Evolutionary conservation across 2,329 filamentous ascomycete species (phyloP).

Genomic region (Ascochyta rabiei): DNA sequence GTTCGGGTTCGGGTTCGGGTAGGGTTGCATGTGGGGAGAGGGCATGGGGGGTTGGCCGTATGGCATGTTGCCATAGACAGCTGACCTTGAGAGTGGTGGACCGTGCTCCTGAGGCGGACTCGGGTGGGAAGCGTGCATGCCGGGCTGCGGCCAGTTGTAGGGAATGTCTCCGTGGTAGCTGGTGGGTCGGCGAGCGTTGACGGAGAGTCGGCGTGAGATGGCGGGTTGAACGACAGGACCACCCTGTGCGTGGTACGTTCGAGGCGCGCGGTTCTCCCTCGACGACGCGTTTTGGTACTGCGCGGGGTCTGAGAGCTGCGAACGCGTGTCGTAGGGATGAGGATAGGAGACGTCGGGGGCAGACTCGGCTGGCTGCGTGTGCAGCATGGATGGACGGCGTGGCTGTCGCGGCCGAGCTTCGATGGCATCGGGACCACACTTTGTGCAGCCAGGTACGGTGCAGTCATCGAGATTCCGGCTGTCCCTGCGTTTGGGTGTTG

Average conservation of each 20-base stretch:
- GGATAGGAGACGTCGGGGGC: slow-evolving; percentile 37
- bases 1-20: slow-evolving; percentile 9
- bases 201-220: slow-evolving; percentile 34
- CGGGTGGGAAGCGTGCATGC: slow-evolving; percentile 31
- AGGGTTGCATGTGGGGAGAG: slow-evolving; percentile 16
- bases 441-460: slow-evolving; percentile 42
- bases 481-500: slow-evolving; percentile 16
- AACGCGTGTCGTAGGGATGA: slow-evolving; percentile 27
- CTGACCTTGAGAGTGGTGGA: slow-evolving; percentile 42
- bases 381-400: slow-evolving; percentile 17
- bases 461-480: slow-evolving; percentile 34
- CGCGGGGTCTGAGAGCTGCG: slow-evolving; percentile 41
- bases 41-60: slow-evolving; percentile 4
- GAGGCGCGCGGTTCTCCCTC: slow-evolving; percentile 31
- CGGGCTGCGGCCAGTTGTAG: slow-evolving; percentile 24
- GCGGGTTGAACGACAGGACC: slow-evolving; percentile 38
- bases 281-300: slow-evolving; percentile 35
- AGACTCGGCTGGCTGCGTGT: slow-evolving; percentile 28
- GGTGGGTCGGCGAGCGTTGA: slow-evolving; percentile 34
- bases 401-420: slow-evolving; percentile 22
- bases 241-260: slow-evolving; percentile 28
- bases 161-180: slow-evolving; percentile 40
- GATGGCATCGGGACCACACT: slow-evolving; percentile 29
- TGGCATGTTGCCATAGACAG: slow-evolving; percentile 22
- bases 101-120: slow-evolving; percentile 36